These are phyloP conservation scores for Aureobasidium pullulans DNA, from an alignment of 2,329 filamentous ascomycete genomes.

Conservation along the genomic window DNA sequence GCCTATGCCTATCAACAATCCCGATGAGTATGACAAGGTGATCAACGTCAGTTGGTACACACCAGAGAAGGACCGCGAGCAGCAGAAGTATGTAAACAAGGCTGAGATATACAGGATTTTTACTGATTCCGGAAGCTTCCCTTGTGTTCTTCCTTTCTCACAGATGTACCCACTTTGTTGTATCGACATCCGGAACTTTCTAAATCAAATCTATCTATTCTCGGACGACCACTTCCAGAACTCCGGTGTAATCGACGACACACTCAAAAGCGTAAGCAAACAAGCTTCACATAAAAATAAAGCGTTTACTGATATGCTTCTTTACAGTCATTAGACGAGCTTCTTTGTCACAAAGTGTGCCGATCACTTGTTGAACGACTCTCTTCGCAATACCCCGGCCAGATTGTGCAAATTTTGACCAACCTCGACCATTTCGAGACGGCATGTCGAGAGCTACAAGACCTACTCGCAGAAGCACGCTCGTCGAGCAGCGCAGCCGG, in stretches of 20 bases:
- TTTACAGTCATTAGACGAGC: conserved; percentile 76
- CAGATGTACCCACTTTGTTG: conserved; percentile 99
- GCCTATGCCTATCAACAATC: conserved; percentile 92
- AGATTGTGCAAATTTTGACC: conserved; percentile 97
- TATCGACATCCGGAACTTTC: conserved; percentile 94
- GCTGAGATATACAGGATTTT: not conserved
- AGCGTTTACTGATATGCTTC: conserved; percentile 8
- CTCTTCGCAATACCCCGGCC: conserved; percentile 86
- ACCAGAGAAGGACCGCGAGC: conserved; percentile 67
- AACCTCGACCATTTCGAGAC: conserved; percentile 96
- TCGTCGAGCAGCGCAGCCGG: conserved; percentile 75
- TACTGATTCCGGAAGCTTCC: conserved; percentile 50
- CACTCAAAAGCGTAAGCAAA: conserved; percentile 60
- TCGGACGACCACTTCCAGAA: conserved; percentile 94
- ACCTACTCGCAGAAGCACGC: conserved; percentile 74
- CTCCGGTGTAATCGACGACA: conserved; percentile 82
- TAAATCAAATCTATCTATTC: conserved; percentile 98
- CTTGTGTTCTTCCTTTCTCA: conserved; percentile 92
- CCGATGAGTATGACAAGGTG: conserved; percentile 91
- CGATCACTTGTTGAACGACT: conserved; percentile 80
- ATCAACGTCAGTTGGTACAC: conserved; percentile 94
- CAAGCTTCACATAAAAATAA: not conserved
- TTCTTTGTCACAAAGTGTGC: conserved; percentile 90
- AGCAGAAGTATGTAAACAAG: conserved; percentile 55
- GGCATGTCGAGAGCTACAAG: conserved; percentile 83